Evolutionary conservation across 2,329 filamentous ascomycete species (phyloP), one percentile per base, ranked within the genome.

Genomic region (Cladosporium colombiae): DNA sequence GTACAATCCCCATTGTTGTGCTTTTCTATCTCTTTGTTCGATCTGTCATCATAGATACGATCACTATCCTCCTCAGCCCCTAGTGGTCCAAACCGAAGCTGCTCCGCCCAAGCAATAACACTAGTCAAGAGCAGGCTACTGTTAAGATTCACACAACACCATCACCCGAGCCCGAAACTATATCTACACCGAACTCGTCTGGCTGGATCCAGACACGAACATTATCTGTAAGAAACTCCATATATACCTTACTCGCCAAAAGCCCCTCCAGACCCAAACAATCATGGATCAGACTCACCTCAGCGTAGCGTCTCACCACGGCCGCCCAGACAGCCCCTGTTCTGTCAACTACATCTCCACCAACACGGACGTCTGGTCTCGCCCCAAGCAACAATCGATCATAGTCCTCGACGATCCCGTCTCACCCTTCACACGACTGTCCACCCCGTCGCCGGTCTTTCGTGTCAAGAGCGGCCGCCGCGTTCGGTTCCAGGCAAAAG

Each of bases 201-300:
- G 61, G 49, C 61, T 44, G 61, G 61, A 25, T 62, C 59, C 59
- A 62, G 59, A 61, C 40, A 18, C 33, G 52, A 29, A 33, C 29
- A n/a, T 33, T 18, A 55, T 16, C 23, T 18, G 56, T 37, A 8
- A 58, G 31, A 23, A 58, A 0, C 23, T 37, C 55, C 33, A 59
- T 44, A 40, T 44, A 59, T 44, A 59, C 5, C 5, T 23, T 27
- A 37, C 35, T 23, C 31, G 35, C 29, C 33, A 58, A 40, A 58
- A 58, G 16, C 21, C 31, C 31, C 16, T 16, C 31, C 14, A 55
- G 27, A 33, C 27, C 27, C 10, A n/a, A 33, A 29, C 25, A 31
- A 52, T 14, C 60, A 60, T 60, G 57, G 16, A 25, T 23, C 57
- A 40, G n/a, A 55, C 46, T 62, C 59, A 37, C 59, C 46, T 53